These are phyloP conservation scores for Geranium rotundifolium DNA, from an alignment of 345 rosid genomes.

Conservation along the genomic window DNA sequence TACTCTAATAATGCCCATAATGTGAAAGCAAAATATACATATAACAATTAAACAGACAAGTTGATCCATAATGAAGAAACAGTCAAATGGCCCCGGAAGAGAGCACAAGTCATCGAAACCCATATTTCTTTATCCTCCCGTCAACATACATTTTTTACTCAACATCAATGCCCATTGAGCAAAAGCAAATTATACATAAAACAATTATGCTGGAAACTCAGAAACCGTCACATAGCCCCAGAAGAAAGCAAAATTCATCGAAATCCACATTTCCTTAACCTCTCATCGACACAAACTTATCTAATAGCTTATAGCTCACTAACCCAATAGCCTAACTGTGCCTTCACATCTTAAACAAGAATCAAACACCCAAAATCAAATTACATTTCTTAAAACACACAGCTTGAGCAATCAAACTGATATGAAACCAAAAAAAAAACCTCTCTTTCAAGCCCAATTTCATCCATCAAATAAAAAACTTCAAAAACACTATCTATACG, in stretches of 20 bases:
- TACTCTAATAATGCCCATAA: neutral
- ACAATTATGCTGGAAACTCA: no score
- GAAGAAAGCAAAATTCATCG: neutral
- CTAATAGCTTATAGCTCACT: neutral
- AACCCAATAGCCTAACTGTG: no score
- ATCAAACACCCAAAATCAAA: neutral
- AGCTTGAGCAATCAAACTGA: neutral
- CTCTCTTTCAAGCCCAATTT: neutral
- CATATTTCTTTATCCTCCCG: neutral
- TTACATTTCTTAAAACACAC: neutral
- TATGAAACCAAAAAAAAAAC: no score
- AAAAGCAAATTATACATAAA: no score
- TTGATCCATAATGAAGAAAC: neutral
- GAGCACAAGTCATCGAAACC: neutral
- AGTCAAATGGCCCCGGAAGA: neutral
- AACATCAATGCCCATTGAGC: no score
- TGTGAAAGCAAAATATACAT: neutral
- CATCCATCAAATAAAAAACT: neutral
- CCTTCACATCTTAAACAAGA: no score
- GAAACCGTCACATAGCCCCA: no score
- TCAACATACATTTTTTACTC: neutral
- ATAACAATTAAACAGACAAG: neutral
- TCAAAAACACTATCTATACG: neutral
- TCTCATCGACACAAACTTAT: neutral
- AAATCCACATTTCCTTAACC: neutral